Evolutionary conservation across 2,329 filamentous ascomycete genomes (phyloP), one percentile per base, ranked within the genome.

Genomic region (Stagonosporopsis rhizophila): DNA sequence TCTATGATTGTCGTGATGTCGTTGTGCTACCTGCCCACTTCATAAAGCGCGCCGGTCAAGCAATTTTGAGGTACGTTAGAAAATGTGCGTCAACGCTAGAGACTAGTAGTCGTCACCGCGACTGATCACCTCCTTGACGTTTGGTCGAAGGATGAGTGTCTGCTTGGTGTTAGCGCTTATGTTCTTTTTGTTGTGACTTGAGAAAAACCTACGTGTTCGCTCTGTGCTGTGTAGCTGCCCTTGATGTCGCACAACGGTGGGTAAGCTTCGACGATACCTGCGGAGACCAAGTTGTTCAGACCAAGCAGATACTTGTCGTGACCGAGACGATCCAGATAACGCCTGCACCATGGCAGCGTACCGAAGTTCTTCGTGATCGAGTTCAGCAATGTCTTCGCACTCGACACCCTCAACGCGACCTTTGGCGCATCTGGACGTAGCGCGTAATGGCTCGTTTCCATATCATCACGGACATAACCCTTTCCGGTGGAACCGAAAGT

Each of bases 291-390:
- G 71, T 88, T 94, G 79, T 96, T 96, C 75, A 97, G 81, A 41
- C 93, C 93, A 7, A 96, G 83, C 34, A 96, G 84, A 74, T 98
- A 97, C 78, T 96, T 96, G 59, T 97, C 92, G 75, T 96, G 91
- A 23, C 94, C 93, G n/a, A 97, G 78, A 51, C 93, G 89, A 78
- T 97, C 93, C 58, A 98, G 82, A 75, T 96, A 97, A 65, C 93
- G 87, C 61, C 93, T 85, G 77, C 92, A 96, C 78, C 92, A 98
- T 2, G 92, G 92, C 66, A 98, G 79, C 1, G 92, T 96, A 64
- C 92, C 91, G 75, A 97, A 98, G 79, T 96, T 96, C 83, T 96
- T 96, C 79, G 91, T 95, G 77, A 98, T 97, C 28, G 92, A 89
- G 69, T 85, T 95, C 65, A 96, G 82, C 53, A 98, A 82, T 53